These are phyloP conservation scores for Dactylellina sp. DNA, from an alignment of 2,329 filamentous ascomycete genomes.

Conservation along the genomic window DNA sequence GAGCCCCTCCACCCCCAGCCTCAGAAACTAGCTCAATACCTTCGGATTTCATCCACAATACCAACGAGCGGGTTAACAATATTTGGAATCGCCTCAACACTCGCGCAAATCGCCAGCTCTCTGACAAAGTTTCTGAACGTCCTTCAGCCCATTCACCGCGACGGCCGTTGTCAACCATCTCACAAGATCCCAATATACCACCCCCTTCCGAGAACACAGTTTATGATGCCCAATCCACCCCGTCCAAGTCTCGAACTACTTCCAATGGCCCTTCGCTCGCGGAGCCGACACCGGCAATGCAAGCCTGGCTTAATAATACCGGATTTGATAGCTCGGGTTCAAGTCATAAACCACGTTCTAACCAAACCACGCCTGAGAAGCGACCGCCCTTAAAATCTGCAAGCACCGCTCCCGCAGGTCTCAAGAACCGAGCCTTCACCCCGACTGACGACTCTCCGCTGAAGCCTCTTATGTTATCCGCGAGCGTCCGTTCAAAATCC, in stretches of 20 bases:
- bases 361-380: constrained; percentile 47
- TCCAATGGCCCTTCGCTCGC: constrained; percentile 5
- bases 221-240: neutral
- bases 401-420: constrained; percentile 14
- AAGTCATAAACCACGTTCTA: constrained; percentile 44
- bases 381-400: constrained; percentile 15
- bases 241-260: neutral
- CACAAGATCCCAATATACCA: constrained; percentile 21
- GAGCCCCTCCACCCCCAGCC: constrained; percentile 19
- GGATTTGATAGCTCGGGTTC: constrained; percentile 28
- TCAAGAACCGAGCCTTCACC: neutral
- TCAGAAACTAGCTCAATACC: constrained; percentile 51
- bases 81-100: constrained; percentile 49
- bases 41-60: constrained; percentile 38
- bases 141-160: constrained; percentile 26
- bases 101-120: constrained; percentile 22
- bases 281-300: constrained; percentile 45
- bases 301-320: constrained; percentile 46
- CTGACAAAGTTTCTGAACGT: constrained; percentile 26
- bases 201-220: constrained; percentile 5
- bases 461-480: neutral
- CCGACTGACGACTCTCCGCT: constrained; percentile 31
- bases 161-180: constrained; percentile 31
- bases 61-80: constrained; percentile 50
- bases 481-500: constrained; percentile 15